Evolutionary conservation across 2,329 filamentous ascomycete genomes (phyloP).

Genomic region (Stromatinia cepivora): DNA sequence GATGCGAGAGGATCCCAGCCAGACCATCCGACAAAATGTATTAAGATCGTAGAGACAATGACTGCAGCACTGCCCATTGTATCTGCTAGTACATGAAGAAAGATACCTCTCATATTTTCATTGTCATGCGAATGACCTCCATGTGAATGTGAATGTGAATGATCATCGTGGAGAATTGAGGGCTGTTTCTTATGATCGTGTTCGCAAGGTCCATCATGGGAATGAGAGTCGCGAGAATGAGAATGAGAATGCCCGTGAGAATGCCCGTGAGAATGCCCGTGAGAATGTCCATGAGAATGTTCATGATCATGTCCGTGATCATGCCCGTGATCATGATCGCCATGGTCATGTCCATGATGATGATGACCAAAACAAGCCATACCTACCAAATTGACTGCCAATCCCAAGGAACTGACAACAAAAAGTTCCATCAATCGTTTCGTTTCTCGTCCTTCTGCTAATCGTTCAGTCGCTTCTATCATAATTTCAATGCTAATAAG

Average conservation of each 20-base stretch:
- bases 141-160: conserved; percentile 43
- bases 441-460: conserved; percentile 81
- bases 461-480: conserved; percentile 86
- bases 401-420: conserved; percentile 80
- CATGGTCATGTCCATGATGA: conserved; percentile 42
- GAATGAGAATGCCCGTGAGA: conserved; percentile 39
- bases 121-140: conserved; percentile 64
- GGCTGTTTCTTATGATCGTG: conserved; percentile 28
- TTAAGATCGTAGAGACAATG: conserved; percentile 85
- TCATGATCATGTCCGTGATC: conserved; percentile 34
- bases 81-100: conserved; percentile 91
- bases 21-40: conserved; percentile 84
- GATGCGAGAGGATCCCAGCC: conserved; percentile 95
- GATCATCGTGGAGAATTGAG: conserved; percentile 28
- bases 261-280: conserved; percentile 31
- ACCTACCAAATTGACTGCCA: conserved; percentile 88
- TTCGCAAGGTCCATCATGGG: conserved; percentile 32
- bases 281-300: conserved; percentile 42
- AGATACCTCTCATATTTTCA: conserved; percentile 98
- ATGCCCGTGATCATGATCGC: conserved; percentile 44
- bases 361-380: conserved; percentile 56
- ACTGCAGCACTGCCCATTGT: conserved; percentile 93
- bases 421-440: conserved; percentile 84
- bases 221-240: conserved; percentile 33
- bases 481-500: conserved; percentile 95